These are phyloP conservation scores for Mercurialis annua DNA, from an alignment of 345 rosid genomes.

Conservation along the genomic window DNA sequence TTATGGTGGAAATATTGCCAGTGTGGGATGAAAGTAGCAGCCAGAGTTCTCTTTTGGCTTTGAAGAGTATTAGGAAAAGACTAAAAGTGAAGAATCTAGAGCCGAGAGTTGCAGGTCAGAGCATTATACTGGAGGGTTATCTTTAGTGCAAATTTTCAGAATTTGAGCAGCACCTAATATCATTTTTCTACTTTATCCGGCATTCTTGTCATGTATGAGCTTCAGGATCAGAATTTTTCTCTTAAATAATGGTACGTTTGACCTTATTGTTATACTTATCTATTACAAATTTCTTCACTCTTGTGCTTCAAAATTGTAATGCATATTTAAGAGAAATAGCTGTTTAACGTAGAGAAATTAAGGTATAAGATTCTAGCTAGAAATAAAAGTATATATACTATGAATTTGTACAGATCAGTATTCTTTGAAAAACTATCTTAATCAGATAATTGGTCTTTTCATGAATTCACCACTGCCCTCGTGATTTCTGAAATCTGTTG, in stretches of 20 bases:
- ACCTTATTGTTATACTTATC: too few species aligned
- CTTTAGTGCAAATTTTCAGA: conserved; percentile 25
- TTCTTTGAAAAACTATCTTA: too few species aligned
- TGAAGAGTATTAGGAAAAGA: conserved; percentile 36
- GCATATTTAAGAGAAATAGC: too few species aligned
- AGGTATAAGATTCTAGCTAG: too few species aligned
- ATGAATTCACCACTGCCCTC: neutral
- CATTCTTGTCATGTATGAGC: too few species aligned
- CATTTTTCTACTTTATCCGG: conserved; percentile 1
- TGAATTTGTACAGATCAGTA: too few species aligned
- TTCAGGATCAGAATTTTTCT: neutral
- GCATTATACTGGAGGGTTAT: conserved; percentile 57
- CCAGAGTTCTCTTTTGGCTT: conserved; percentile 14
- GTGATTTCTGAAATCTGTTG: neutral
- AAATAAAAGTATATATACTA: too few species aligned
- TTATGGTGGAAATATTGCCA: conserved; percentile 60
- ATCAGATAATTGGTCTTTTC: too few species aligned
- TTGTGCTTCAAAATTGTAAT: too few species aligned
- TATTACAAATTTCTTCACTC: too few species aligned
- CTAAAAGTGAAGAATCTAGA: conserved; percentile 44
- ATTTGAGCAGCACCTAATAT: neutral
- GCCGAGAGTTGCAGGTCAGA: conserved; percentile 33
- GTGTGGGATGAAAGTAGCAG: conserved; percentile 38
- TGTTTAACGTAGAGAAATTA: too few species aligned
- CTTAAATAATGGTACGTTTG: too few species aligned